Conservation (phyloP, 2,329 filamentous ascomycete species). For the Xylaria sp. region DNA sequence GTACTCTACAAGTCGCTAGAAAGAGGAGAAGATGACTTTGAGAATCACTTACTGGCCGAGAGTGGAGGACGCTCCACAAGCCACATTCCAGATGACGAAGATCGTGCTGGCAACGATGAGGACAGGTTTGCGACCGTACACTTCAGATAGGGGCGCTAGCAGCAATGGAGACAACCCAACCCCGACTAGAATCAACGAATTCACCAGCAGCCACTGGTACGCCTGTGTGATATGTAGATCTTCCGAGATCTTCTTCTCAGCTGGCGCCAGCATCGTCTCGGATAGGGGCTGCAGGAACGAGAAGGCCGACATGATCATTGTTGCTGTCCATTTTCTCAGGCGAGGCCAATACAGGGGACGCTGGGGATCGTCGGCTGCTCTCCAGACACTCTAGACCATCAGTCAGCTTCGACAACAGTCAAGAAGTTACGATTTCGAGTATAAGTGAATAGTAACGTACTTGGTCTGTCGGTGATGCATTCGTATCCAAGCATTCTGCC, state of each 20-base stretch:
- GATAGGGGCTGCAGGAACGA: constrained; percentile 31
- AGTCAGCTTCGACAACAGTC: neutral
- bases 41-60: neutral
- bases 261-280: constrained; percentile 32
- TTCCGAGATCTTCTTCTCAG: constrained; percentile 11
- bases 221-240: constrained; percentile 17
- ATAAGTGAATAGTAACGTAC: neutral
- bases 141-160: constrained; percentile 58
- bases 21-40: neutral
- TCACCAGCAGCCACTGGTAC: constrained; percentile 26
- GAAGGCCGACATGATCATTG: constrained; percentile 30
- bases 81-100: constrained; percentile 34
- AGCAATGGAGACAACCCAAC: constrained; percentile 49
- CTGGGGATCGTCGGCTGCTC: neutral
- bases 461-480: neutral
- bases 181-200: constrained; percentile 30
- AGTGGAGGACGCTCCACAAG: constrained; percentile 29
- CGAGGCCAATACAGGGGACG: constrained; percentile 29
- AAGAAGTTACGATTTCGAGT: neutral
- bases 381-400: neutral
- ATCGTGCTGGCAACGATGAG: constrained; percentile 18
- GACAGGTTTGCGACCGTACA: constrained; percentile 50
- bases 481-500: neutral
- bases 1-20: neutral
- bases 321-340: constrained; percentile 30